Conservation (phyloP, 148 eudicot genomes). For the Fallopia convolvulus region DNA sequence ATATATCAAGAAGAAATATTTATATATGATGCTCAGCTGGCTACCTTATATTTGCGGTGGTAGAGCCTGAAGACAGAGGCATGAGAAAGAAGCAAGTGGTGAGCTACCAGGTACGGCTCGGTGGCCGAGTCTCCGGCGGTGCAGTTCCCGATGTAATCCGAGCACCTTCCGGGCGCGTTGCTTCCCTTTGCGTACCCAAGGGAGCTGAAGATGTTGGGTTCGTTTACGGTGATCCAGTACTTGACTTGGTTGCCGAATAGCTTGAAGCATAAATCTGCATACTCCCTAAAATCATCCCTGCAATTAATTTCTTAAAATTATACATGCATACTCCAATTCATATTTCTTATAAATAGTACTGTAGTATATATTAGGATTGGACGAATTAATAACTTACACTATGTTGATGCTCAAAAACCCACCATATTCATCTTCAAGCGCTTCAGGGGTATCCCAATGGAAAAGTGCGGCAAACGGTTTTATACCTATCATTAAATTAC, state of each 20-base stretch:
- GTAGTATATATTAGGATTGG: no score
- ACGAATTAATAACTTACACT: no score
- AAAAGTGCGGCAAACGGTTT: constrained; percentile 11
- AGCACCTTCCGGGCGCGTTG: background rate
- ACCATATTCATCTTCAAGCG: constrained; percentile 13
- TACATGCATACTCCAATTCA: no score
- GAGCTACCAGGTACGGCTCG: constrained; percentile 22
- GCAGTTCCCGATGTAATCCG: constrained; percentile 14
- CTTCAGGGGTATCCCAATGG: constrained; percentile 17
- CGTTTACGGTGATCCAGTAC: constrained; percentile 11
- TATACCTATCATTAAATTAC: background rate
- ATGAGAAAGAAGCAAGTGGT: constrained; percentile 21
- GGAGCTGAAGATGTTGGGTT: background rate
- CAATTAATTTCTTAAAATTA: background rate
- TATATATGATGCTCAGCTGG: no score
- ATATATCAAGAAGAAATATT: no score
- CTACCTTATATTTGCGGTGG: constrained; percentile 19
- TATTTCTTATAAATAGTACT: no score
- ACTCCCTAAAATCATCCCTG: constrained; percentile 8
- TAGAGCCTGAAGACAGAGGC: constrained; percentile 20
- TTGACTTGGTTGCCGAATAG: constrained; percentile 6
- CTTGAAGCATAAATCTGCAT: constrained; percentile 12
- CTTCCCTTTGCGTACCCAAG: background rate
- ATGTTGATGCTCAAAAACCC: constrained; percentile 9
- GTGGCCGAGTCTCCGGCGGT: constrained; percentile 20